phyloP scores from a whole-genome alignment of 208 protist genomes.

The Naegleria gruberi region DNA sequence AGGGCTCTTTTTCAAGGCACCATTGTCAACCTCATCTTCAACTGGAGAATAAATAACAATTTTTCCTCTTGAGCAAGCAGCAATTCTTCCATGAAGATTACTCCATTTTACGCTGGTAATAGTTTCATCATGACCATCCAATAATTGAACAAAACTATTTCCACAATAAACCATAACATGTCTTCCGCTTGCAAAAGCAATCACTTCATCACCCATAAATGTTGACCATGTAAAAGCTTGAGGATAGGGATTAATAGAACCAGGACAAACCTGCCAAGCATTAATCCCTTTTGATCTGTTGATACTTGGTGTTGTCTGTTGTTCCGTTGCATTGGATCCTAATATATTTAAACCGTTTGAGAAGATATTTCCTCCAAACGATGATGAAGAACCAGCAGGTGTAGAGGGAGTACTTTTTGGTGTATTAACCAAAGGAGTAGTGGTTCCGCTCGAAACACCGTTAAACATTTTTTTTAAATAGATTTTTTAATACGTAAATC shows the following conservation, averaged over 20 bases:
- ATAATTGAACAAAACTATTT: neutral
- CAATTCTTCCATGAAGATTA: neutral
- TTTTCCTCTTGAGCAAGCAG: neutral
- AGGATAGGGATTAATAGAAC: neutral
- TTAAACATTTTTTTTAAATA: too few species aligned
- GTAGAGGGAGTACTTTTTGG: too few species aligned
- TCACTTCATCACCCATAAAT: neutral
- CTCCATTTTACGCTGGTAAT: conserved; percentile 13
- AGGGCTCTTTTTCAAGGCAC: neutral
- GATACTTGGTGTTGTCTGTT: neutral
- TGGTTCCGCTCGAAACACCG: too few species aligned
- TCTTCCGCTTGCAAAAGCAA: conserved; percentile 10
- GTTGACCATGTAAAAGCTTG: neutral
- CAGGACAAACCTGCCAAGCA: neutral
- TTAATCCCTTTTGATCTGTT: neutral
- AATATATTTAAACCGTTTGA: too few species aligned
- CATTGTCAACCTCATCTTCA: neutral
- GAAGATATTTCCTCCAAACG: too few species aligned
- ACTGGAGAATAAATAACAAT: neutral
- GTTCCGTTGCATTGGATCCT: too few species aligned
- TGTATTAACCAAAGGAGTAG: too few species aligned
- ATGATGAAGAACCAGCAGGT: too few species aligned
- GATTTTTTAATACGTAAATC: too few species aligned
- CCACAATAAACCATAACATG: neutral
- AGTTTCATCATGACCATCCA: neutral